These are phyloP conservation scores for Plasmodium relictum DNA, from an alignment of 169 alveolate species.

Conservation along the genomic window DNA sequence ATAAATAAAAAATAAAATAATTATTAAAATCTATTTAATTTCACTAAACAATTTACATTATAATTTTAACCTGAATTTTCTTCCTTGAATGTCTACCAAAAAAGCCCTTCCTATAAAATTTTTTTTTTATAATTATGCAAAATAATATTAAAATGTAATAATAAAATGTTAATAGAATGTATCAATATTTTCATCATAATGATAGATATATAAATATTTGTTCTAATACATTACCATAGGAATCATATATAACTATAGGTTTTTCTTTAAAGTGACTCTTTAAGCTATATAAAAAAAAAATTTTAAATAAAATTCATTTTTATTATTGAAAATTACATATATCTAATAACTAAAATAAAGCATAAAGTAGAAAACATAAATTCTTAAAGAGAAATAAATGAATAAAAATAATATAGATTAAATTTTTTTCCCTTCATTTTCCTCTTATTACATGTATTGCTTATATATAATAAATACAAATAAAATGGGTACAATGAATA, in stretches of 20 bases:
- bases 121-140: no score
- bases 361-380: no score
- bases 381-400: no score
- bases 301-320: neutral
- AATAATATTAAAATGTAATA: no score
- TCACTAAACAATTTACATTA: neutral
- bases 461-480: slow-evolving; percentile 61
- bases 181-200: no score
- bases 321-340: no score
- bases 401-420: neutral
- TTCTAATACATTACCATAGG: slow-evolving; percentile 46
- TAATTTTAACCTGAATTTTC: slow-evolving; percentile 54
- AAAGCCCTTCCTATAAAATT: slow-evolving; percentile 60
- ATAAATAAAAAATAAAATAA: neutral
- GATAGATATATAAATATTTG: no score
- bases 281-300: slow-evolving; percentile 19
- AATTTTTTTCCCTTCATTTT: neutral
- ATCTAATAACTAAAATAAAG: no score
- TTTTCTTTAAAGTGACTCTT: slow-evolving; percentile 75
- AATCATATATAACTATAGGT: slow-evolving; percentile 66
- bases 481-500: slow-evolving; percentile 62
- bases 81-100: slow-evolving; percentile 72
- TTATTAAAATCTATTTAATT: neutral
- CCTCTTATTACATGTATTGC: slow-evolving; percentile 53
- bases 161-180: no score